Evolutionary conservation across 257 asterid species (phyloP), one percentile per base, ranked within the genome.

Genomic region (Petunia axillaris): DNA sequence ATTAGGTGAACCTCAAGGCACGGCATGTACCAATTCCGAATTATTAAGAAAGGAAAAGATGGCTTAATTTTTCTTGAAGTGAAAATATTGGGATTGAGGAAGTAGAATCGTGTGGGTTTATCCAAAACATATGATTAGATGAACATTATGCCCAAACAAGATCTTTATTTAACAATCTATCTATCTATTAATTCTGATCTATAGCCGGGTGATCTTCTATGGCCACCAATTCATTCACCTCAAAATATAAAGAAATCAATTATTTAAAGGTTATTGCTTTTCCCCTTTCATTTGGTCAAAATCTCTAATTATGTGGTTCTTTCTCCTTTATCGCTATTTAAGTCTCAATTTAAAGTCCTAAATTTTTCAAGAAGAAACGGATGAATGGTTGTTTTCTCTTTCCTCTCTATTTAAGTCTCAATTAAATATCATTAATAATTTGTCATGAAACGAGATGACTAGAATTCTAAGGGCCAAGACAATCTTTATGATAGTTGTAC

Each of bases 1-100:
- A 11, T 48, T 75, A 63, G 86, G 82, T 86, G 87, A 82, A 83
- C 87, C 86, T 80, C 35, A 89, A 88, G 89, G 86, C 93, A 92
- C 89, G 91, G 76, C 75, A 80, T 65, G 57, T 76, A 15, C 54
- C 40, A 55, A 57, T 14, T 14, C 54, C 67, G 36, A 75, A 41
- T 41, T 44, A 1, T 16, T 1, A 57, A 25, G 1, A 35, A 38
- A 68, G 40, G 40, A 67, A 43, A 67, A 43, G 6, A 67, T 41
- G 53, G 8, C 14, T 67, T 41, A 40, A 66, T 37, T 65, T 65
- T 13, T 65, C 36, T 66, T 41, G 54, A 41, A 68, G 39, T 15
- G 38, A 40, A 66, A 41, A 41, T 15, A 66, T 6, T 25, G 5
- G 57, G 76, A 68, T n/a, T 5, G 44, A 4, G 39, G 7, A 44